These are phyloP conservation scores for Amphicarpaea edgeworthii DNA, from an alignment of 306 rosid genomes.

Conservation along the genomic window DNA sequence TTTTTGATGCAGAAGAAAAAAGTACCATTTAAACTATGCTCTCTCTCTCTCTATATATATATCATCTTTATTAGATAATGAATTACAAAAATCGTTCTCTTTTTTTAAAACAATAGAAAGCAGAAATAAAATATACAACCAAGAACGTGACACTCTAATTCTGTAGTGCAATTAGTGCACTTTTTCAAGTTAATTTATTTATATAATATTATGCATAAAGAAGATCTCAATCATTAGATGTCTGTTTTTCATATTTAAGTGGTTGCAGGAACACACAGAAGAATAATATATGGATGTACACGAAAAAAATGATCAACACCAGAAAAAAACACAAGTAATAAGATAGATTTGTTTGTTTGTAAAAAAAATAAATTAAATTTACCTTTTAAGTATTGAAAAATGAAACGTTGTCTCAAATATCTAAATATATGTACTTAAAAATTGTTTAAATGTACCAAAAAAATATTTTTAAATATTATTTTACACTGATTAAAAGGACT, in stretches of 20 bases:
- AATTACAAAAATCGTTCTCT: conserved; percentile 12
- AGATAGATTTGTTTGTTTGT: too few relatives aligned
- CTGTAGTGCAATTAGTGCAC: conserved; percentile 45
- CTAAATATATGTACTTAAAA: too few relatives aligned
- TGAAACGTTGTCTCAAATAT: background rate
- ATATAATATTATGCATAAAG: background rate
- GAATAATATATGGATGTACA: background rate
- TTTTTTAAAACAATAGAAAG: background rate
- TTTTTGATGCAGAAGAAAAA: background rate
- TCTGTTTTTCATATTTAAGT: conserved; percentile 31
- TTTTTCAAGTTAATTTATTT: conserved; percentile 24
- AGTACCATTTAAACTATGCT: background rate
- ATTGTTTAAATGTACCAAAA: too few relatives aligned
- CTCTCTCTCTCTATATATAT: too few relatives aligned
- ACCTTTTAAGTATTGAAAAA: background rate
- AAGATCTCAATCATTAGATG: conserved; percentile 46
- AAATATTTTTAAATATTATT: background rate
- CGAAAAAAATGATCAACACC: too few relatives aligned
- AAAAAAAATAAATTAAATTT: background rate
- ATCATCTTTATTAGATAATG: background rate
- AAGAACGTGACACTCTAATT: conserved; percentile 49
- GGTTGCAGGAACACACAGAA: background rate
- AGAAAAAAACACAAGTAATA: background rate
- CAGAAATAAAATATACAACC: conserved; percentile 24
- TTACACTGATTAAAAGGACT: background rate